Evolutionary conservation across 306 rosid species (phyloP), one percentile per base, ranked within the genome.

Genomic region (Echinosophora koreensis): DNA sequence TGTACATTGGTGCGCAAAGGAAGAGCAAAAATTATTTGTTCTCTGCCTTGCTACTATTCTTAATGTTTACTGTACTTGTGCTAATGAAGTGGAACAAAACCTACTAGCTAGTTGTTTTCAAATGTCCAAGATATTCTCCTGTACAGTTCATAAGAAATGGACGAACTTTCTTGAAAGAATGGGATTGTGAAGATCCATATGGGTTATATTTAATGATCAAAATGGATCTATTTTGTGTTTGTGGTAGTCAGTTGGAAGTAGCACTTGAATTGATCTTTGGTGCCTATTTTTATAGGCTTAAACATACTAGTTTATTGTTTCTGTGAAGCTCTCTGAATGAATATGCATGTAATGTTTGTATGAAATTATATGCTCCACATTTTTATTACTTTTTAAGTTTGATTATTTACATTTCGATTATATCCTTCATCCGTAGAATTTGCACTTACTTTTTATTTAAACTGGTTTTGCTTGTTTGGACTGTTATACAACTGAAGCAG

Each of bases 271-370:
- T 54, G 38, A 15, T 55, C 28, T 76, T 63, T 63, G 30, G 13
- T 66, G 11, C 58, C 56, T 72, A 7, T 39, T 39, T 55, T 22
- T 15, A 28, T 77, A 54, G 64, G 47, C 37, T 66, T 54, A 28
- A 72, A 57, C 51, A 22, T n/a, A 42, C 17, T 51, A 63, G 58
- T 32, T 12, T 32, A 35, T 41, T 71, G 41, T 60, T 32, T 70
- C 46, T 49, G n/a, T 37, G 56, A 69, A 49, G 39, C 64, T 14
- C 62, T 78, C 38, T 59, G 38, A 42, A 39, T 63, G 50, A 15
- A 34, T 8, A 13, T 59, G 11, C 11, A 39, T 51, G 34, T 51
- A 22, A 14, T 41, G 18, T 22, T 3, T 46, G 18, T 49, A 18
- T 47, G 55, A 14, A 47, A 35, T 18, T 6, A 18, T 22, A 69